A percentile compares a stretch with the other conserved stretches of the same genome.
phyloP scores from a whole-genome alignment of 2,329 filamentous ascomycete species.

The Colletotrichum sp. region DNA sequence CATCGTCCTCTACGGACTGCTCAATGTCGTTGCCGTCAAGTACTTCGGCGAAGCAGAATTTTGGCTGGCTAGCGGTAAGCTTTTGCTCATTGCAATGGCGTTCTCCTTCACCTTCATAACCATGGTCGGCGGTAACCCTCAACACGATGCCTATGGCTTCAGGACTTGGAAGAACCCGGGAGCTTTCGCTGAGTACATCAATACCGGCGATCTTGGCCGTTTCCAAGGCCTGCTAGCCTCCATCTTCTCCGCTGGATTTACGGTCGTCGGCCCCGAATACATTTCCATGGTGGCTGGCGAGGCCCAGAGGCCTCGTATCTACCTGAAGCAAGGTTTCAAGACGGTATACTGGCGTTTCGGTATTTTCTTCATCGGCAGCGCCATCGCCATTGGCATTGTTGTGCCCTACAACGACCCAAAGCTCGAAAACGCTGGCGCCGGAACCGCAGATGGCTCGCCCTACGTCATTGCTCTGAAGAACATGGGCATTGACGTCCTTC shows the following conservation, averaged over 20 bases:
- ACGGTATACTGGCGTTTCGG: constrained; percentile 76
- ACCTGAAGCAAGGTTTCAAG: constrained; percentile 74
- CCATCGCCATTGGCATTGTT: constrained; percentile 69
- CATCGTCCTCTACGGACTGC: constrained; percentile 25
- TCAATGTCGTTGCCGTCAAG: constrained; percentile 33
- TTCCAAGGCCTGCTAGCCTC: constrained; percentile 75
- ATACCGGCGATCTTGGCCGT: constrained; percentile 65
- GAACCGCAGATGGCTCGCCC: constrained; percentile 62
- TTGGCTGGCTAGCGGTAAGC: constrained; percentile 66
- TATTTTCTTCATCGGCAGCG: constrained; percentile 74
- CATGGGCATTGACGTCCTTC: constrained; percentile 56
- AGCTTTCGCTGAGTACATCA: constrained; percentile 65
- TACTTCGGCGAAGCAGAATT: constrained; percentile 68
- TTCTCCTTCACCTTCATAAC: constrained; percentile 80
- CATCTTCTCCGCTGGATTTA: constrained; percentile 69
- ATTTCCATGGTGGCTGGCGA: constrained; percentile 74
- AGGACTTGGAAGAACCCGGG: constrained; percentile 69
- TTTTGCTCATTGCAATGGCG: constrained; percentile 69
- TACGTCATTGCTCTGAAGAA: constrained; percentile 69
- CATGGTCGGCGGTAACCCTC: constrained; percentile 80
- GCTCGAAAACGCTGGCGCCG: constrained; percentile 43
- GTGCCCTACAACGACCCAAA: constrained; percentile 68
- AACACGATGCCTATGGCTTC: constrained; percentile 73
- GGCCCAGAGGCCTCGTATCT: constrained; percentile 65
- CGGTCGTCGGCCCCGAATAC: constrained; percentile 71